Conservation (phyloP, 2,329 filamentous ascomycete species). For the Podosphaera fusca region DNA sequence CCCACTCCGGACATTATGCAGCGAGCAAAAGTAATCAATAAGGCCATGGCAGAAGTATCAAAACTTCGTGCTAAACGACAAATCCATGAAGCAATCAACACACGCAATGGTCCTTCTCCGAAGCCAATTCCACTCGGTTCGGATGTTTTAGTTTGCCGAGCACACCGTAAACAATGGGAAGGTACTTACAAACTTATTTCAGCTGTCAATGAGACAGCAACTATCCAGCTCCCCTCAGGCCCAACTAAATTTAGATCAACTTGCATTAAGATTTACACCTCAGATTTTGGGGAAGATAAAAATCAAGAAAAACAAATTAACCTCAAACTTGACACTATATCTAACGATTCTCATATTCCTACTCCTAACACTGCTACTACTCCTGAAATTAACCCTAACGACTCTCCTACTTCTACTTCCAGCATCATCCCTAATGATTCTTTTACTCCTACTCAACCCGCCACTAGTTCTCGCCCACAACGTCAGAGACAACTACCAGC, state of each 20-base stretch:
- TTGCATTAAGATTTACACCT: background rate
- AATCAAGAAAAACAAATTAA: background rate
- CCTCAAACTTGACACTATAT: no score
- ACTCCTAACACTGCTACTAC: no score
- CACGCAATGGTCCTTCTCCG: background rate
- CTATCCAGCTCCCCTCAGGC: background rate
- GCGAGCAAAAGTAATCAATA: constrained; percentile 1
- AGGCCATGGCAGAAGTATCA: constrained; percentile 4
- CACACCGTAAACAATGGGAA: background rate
- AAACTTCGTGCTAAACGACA: constrained; percentile 2
- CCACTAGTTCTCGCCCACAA: no score
- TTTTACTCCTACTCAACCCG: no score
- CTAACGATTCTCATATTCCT: no score
- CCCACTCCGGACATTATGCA: background rate
- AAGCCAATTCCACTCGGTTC: constrained; percentile 1
- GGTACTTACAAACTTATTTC: background rate
- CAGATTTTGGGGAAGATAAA: background rate
- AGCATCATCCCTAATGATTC: no score
- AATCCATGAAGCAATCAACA: constrained; percentile 1
- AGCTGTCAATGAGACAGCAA: background rate
- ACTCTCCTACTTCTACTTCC: no score
- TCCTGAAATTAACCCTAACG: no score
- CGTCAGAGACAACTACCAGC: no score
- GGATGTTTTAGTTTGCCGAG: constrained; percentile 2
- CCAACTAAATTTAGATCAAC: background rate